Evolutionary conservation across 1,139 yeast genomes (phyloP), one percentile per base, ranked within the genome.

Genomic region (Blastobotrys buckinghamii): DNA sequence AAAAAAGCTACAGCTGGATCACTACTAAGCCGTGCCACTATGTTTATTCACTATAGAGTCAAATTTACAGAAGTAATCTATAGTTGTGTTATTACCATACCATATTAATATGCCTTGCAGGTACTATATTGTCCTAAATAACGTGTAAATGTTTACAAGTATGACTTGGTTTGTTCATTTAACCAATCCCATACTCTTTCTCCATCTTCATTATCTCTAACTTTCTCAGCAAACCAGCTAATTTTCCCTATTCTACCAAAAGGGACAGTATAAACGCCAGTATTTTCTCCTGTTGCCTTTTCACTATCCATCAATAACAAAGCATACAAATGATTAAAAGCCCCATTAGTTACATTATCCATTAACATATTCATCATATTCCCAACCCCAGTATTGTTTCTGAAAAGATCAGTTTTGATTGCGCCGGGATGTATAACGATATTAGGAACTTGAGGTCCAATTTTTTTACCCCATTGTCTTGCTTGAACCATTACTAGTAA

Each of bases 341-440:
- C 38, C 9, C 38, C 38, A 13, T 34, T 12, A 6, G 15, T 3
- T 2, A 19, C 10, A 16, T 7, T 19, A 17, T 13, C 12, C 38
- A 34, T 16, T 3, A 7, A n/a, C n/a, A n/a, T n/a, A n/a, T n/a
- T n/a, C n/a, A n/a, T n/a, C n/a, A n/a, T n/a, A n/a, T n/a, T n/a
- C n/a, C n/a, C n/a, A n/a, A n/a, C n/a, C n/a, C 12, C 12, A 10
- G 32, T 3, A 29, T 29, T 29, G 6, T 19, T n/a, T 56, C 79
- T 69, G 30, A 65, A 63, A 32, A 76, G 55, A 2, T 75, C 78
- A 1, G 79, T 67, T 12, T 53, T 29, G n/a, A 44, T 57, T 34
- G 77, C 55, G 8, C 82, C 83, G 1, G 82, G 82, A 58, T 76
- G 74, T 12, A 69, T 67, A 1, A 74, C 62, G 1, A 70, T 26